Evolutionary conservation across 495 filamentous ascomycete species (phyloP).

Genomic region (Cryomyces antarcticus): DNA sequence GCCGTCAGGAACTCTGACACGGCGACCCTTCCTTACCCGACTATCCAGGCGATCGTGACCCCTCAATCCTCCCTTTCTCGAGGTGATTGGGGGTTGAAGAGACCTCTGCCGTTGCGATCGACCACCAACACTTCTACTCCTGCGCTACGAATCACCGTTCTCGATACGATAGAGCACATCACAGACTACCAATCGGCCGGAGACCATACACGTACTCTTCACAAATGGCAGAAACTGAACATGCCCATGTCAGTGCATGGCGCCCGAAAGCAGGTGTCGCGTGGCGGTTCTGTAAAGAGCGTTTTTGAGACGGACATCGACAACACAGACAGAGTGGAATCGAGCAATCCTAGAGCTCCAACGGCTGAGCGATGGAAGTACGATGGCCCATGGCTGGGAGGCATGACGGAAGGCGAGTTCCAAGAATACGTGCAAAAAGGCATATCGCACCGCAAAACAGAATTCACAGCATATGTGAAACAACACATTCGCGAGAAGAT

Average conservation of each 20-base stretch:
- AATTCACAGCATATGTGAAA: conserved; percentile 29
- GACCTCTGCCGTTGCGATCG: conserved; percentile 53
- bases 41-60: conserved; percentile 66
- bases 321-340: conserved; percentile 17
- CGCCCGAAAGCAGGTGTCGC: conserved; percentile 5
- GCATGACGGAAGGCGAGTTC: conserved; percentile 56
- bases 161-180: conserved; percentile 81
- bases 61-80: conserved; percentile 46
- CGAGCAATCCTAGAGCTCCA: conserved; percentile 9
- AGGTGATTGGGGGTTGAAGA: conserved; percentile 92
- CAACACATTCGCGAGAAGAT: conserved; percentile 21
- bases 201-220: conserved; percentile 61
- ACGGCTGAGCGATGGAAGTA: conserved; percentile 40
- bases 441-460: conserved; percentile 27
- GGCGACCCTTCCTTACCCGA: conserved; percentile 60
- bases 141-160: conserved; percentile 42
- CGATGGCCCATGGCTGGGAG: conserved; percentile 63
- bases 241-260: conserved; percentile 37
- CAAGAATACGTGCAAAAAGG: conserved; percentile 37
- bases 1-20: conserved; percentile 31
- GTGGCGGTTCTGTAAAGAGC: conserved; percentile 6
- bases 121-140: conserved; percentile 53
- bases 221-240: conserved; percentile 72
- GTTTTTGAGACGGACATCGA: conserved; percentile 41
- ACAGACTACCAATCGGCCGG: conserved; percentile 74